phyloP scores from a whole-genome alignment of 768 basidiomycete species.

The Macrocybe gigantea region DNA sequence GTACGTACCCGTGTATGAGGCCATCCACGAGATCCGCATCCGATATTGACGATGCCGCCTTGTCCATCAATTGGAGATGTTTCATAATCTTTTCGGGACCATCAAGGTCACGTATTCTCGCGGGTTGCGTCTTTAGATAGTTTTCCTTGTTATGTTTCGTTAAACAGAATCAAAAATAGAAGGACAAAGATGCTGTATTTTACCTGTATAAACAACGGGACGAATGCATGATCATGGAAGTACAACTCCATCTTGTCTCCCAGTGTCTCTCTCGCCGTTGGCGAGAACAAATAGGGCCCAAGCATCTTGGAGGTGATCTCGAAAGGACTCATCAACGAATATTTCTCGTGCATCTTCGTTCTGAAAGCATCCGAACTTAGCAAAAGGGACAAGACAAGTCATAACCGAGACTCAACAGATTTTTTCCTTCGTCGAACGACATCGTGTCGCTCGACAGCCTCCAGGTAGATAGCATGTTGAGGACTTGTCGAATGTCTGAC shows the following conservation, averaged over 20 bases:
- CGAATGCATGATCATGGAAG: conserved; percentile 92
- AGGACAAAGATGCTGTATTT: not conserved
- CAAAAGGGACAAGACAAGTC: not conserved
- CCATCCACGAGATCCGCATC: conserved; percentile 92
- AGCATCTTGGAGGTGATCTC: conserved; percentile 85
- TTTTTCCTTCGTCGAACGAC: conserved; percentile 89
- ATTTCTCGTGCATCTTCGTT: conserved; percentile 87
- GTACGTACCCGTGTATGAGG: conserved; percentile 81
- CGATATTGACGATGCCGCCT: conserved; percentile 88
- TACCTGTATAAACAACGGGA: conserved; percentile 94
- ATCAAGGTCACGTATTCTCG: conserved; percentile 45
- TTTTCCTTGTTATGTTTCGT: conserved; percentile 63
- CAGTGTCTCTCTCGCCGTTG: conserved; percentile 73
- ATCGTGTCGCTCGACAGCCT: conserved; percentile 76
- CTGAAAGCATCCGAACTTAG: conserved; percentile 29
- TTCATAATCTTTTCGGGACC: conserved; percentile 66
- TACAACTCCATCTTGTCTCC: conserved; percentile 94
- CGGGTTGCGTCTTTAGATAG: conserved; percentile 81
- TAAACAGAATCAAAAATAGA: not conserved
- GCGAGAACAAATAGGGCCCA: conserved; percentile 87
- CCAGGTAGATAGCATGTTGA: conserved; percentile 99
- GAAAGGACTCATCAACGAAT: conserved; percentile 86
- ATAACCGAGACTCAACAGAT: conserved; percentile 52
- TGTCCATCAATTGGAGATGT: conserved; percentile 75
- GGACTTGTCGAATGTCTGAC: conserved; percentile 93